Evolutionary conservation across 2,329 filamentous ascomycete genomes (phyloP).

Genomic region (Fusarium phyllophilum): DNA sequence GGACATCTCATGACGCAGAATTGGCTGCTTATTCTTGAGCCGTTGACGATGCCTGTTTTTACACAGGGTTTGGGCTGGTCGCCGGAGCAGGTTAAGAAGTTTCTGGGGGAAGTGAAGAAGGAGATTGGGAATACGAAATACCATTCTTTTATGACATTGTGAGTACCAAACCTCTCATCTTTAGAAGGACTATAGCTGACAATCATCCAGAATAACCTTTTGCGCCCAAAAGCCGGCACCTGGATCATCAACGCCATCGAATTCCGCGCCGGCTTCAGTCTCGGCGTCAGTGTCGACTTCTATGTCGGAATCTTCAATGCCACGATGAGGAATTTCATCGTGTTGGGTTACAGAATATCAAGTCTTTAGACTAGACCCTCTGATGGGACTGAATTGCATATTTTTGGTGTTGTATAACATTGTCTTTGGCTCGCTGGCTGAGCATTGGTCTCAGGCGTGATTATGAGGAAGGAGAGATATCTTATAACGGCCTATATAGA

Average conservation of each 20-base stretch:
- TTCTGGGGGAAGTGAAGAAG: constrained; percentile 32
- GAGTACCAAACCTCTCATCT: background rate
- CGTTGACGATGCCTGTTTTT: constrained; percentile 36
- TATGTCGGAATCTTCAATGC: constrained; percentile 18
- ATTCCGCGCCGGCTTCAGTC: constrained; percentile 17
- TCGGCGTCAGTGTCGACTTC: constrained; percentile 28
- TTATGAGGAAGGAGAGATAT: background rate
- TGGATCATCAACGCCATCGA: constrained; percentile 14
- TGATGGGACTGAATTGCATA: background rate
- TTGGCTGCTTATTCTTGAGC: constrained; percentile 37
- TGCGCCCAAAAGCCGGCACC: constrained; percentile 32
- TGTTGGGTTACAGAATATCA: background rate
- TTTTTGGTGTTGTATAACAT: background rate
- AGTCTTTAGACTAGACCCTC: background rate
- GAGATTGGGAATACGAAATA: constrained; percentile 38
- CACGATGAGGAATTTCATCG: background rate
- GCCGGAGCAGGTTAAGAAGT: constrained; percentile 26
- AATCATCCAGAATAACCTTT: constrained; percentile 19
- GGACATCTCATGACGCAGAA: constrained; percentile 40
- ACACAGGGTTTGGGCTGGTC: constrained; percentile 37
- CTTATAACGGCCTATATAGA: background rate
- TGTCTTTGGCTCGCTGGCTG: background rate
- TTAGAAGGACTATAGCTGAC: background rate
- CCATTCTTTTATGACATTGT: constrained; percentile 42
- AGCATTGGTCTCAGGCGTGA: background rate